Conservation (phyloP, 441 rosid genomes). For the Populus hybrid region DNA sequence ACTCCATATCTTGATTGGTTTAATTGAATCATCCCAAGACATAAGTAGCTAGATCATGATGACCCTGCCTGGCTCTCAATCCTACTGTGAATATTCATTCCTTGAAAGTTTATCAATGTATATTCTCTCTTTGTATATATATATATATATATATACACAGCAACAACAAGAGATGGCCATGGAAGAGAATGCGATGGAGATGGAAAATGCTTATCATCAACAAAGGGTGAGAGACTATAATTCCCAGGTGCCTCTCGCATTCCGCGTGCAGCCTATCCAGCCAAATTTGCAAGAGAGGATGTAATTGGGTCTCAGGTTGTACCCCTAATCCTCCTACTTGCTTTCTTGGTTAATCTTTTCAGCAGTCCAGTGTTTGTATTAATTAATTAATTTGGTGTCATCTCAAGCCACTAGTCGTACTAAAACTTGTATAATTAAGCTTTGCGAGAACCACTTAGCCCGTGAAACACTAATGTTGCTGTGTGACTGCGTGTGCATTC, state of each 20-base stretch:
- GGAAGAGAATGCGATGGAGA: conserved; percentile 45
- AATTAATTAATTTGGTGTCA: not conserved
- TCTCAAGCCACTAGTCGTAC: no score
- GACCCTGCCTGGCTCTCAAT: not conserved
- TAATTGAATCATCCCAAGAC: not conserved
- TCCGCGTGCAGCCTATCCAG: conserved; percentile 75
- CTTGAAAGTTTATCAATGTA: no score
- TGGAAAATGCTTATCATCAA: conserved; percentile 44
- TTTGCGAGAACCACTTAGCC: no score
- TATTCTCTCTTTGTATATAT: no score
- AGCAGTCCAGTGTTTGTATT: not conserved
- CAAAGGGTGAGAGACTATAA: conserved; percentile 38
- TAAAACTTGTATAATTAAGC: not conserved
- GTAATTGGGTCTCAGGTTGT: conserved; percentile 9
- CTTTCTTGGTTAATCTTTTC: not conserved
- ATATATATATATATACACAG: conserved; percentile 31
- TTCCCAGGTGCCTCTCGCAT: conserved; percentile 51
- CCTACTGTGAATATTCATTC: not conserved
- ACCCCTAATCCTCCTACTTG: not conserved
- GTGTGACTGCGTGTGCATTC: no score
- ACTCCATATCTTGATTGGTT: not conserved
- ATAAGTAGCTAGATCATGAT: not conserved
- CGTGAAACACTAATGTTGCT: no score
- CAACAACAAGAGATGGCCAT: conserved; percentile 58
- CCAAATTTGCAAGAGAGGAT: conserved; percentile 81